A percentile compares a stretch with the other conserved stretches of the same genome.
Conservation (phyloP, 306 rosid genomes). For the Quercus bicolor region DNA sequence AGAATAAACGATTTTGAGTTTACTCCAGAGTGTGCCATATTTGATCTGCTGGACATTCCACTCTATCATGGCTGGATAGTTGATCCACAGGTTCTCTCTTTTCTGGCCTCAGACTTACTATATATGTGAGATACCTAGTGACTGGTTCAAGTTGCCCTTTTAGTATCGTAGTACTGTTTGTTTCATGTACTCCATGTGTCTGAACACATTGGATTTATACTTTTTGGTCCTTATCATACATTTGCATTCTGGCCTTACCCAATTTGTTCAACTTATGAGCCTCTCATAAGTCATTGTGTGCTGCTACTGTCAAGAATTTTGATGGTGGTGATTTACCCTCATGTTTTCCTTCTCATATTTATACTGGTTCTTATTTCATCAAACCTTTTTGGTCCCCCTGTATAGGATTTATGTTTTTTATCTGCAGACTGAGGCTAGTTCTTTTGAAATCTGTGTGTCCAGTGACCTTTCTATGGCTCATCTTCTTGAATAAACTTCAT, state of each 20-base stretch:
- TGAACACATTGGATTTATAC: conserved; percentile 2
- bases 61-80: conserved; percentile 98
- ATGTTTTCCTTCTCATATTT: neutral
- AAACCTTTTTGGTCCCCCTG: neutral
- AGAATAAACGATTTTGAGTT: conserved; percentile 94
- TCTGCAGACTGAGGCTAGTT: too few species aligned
- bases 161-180: neutral
- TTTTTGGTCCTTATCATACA: neutral
- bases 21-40: conserved; percentile 96
- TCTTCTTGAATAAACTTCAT: neutral
- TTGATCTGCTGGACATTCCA: conserved; percentile 95
- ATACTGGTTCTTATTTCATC: neutral
- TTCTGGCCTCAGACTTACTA: conserved; percentile 15
- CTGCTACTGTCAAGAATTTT: conserved; percentile 2
- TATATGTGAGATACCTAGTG: conserved; percentile 2
- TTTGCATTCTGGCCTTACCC: neutral
- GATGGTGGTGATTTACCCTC: neutral
- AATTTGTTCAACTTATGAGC: neutral
- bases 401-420: too few species aligned
- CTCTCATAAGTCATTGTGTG: neutral
- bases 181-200: conserved; percentile 3
- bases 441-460: neutral
- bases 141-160: neutral
- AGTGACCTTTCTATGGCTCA: neutral
- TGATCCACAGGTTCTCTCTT: conserved; percentile 73